Evolutionary conservation across 2,329 filamentous ascomycete species (phyloP).

Genomic region (Colletotrichum abscissum): DNA sequence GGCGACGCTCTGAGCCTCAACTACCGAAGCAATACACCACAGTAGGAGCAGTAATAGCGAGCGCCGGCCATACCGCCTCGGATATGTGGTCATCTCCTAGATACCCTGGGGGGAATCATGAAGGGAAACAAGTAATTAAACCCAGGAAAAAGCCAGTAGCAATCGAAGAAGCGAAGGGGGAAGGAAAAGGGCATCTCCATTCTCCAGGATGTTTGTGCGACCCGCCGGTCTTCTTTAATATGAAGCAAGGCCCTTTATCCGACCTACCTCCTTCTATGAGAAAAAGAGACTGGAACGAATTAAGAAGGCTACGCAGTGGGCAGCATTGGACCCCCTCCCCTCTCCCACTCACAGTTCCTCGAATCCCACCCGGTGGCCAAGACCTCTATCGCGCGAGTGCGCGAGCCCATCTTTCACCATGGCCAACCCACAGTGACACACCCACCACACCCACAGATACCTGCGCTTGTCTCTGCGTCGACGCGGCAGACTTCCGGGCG

Average conservation of each 20-base stretch:
- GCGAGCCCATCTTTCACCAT: background rate
- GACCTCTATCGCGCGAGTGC: background rate
- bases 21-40: background rate
- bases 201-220: background rate
- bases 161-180: background rate
- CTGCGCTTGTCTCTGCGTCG: background rate
- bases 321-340: slow-evolving; percentile 8
- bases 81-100: slow-evolving; percentile 23
- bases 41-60: slow-evolving; percentile 15
- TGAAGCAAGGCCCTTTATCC: background rate
- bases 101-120: slow-evolving; percentile 19
- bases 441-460: background rate
- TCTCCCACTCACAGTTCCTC: background rate
- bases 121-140: slow-evolving; percentile 1
- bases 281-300: background rate
- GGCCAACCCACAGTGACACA: background rate
- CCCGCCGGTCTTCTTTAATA: background rate
- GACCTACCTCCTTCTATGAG: background rate
- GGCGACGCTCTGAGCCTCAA: slow-evolving; percentile 20
- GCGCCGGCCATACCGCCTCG: slow-evolving; percentile 6
- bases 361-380: background rate
- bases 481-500: slow-evolving; percentile 16
- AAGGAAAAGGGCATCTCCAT: background rate
- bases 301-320: slow-evolving; percentile 15
- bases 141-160: background rate